Percentiles rank a stretch among this genome's conserved stretches.
Evolutionary conservation across 768 basidiomycete genomes (phyloP).

Genomic region (Lyophyllum decastes): DNA sequence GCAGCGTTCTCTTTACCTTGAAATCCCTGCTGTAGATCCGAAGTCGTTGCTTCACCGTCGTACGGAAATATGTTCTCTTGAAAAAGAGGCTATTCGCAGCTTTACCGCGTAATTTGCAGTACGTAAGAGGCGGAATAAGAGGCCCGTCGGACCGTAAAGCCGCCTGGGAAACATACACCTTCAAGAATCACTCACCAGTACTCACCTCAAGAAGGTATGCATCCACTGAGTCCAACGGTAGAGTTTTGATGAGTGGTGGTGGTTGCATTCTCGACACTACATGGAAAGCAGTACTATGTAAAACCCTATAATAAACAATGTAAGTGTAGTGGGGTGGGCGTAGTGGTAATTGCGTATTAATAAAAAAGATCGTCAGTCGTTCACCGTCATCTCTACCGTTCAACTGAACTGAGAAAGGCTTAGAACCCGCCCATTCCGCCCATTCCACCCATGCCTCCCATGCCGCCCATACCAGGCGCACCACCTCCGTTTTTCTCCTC

Average conservation of each 20-base stretch:
- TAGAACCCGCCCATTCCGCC: constrained; percentile 41
- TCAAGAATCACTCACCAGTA: no score
- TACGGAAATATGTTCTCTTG: no score
- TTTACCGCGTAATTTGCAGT: no score
- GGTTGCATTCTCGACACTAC: constrained; percentile 1
- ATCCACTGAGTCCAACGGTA: no score
- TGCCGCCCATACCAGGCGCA: constrained; percentile 47
- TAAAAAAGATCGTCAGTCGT: background rate
- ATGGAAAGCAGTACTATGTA: constrained; percentile 5
- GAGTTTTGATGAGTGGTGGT: constrained; percentile 4
- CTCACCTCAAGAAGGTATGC: no score
- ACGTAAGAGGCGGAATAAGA: no score
- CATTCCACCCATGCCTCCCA: constrained; percentile 45
- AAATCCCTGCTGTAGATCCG: no score
- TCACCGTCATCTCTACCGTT: background rate
- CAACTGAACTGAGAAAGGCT: background rate
- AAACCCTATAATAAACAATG: constrained; percentile 6
- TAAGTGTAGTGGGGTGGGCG: constrained; percentile 5
- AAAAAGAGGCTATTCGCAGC: no score
- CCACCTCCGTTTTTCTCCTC: constrained; percentile 64
- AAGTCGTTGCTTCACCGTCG: no score
- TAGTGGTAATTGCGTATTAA: constrained; percentile 6
- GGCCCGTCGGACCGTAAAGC: no score
- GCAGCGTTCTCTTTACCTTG: no score
- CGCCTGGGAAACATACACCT: no score